Evolutionary conservation across 2,329 filamentous ascomycete genomes (phyloP), one percentile per base, ranked within the genome.

Genomic region (Aspergillus vadensis): DNA sequence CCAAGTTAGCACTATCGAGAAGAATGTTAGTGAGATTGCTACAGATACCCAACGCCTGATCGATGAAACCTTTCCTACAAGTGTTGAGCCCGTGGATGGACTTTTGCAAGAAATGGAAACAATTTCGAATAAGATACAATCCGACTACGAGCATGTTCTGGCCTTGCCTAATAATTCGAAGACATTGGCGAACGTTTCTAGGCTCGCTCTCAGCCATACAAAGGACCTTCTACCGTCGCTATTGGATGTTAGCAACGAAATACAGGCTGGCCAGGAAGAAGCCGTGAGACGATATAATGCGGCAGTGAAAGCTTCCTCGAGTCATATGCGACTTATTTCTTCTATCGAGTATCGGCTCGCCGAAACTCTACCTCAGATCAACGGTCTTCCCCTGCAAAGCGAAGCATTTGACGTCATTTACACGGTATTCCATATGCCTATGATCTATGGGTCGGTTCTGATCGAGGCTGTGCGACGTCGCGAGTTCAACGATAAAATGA

Each of bases 401-500:
- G 87, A 91, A 32, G 89, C 90, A 0, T 93, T 97, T 72, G 89
- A 96, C 64, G 85, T 91, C 43, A 82, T 99, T 21, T 87, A 88
- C 17, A 82, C 91, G 21, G 88, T 97, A 38, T 88, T 93, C 47
- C 88, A 93, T 64, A 84, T 98, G 30, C 95, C 95, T 0, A 89
- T 90, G 59, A 88, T 96, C 68, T 99, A 98, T 73, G 93, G 93
- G 0, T 93, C 92, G 2, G 90, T 97, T 60, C 81, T 96, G 19
- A 86, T 91, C 3, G 95, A 99, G 76, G 90, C 92, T 15, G 86
- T 97, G 43, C 86, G 91, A 59, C 88, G 95, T 21, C 88, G 88
- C 36, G 93, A 97, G 77, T 99, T 95, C 93, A 87, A 86, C 12
- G 91, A 96, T 55, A 97, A 96, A 76, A 89, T 98, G 75, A 91